Evolutionary conservation across 2,329 filamentous ascomycete genomes (phyloP).

Genomic region (Pyrenochaeta sp.): DNA sequence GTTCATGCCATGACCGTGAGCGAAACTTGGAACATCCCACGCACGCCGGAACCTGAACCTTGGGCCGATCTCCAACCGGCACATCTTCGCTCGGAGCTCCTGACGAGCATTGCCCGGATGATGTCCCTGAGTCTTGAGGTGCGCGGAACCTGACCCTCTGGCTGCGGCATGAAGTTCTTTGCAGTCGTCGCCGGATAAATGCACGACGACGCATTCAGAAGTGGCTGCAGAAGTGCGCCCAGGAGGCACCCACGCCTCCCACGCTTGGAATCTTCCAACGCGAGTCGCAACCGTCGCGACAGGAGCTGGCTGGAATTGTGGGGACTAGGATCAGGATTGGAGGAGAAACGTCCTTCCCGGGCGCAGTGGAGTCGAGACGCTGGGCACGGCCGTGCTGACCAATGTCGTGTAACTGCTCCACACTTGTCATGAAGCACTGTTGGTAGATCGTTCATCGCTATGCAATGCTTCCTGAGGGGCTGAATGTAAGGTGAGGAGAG

Average conservation of each 20-base stretch:
- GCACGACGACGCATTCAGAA: conserved; percentile 17
- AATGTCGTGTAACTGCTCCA: conserved; percentile 13
- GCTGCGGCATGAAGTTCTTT: conserved; percentile 1
- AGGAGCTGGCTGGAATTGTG: conserved; percentile 4
- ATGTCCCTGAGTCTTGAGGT: neutral
- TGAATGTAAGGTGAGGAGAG: conserved; percentile 18
- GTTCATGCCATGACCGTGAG: conserved; percentile 4
- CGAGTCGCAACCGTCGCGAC: conserved; percentile 1
- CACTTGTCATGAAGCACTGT: conserved; percentile 13
- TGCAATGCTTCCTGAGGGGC: conserved; percentile 4
- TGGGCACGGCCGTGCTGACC: conserved; percentile 11
- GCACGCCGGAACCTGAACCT: conserved; percentile 10
- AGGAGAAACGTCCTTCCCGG: conserved; percentile 22
- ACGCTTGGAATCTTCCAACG: conserved; percentile 10
- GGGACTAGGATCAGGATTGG: conserved; percentile 21
- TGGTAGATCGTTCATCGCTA: conserved; percentile 21
- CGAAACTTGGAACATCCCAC: conserved; percentile 10
- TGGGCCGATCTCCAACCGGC: conserved; percentile 18
- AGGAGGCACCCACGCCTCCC: conserved; percentile 7
- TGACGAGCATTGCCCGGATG: conserved; percentile 4
- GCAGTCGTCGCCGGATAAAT: conserved; percentile 25
- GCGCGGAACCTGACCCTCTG: neutral
- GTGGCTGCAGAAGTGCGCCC: conserved; percentile 18
- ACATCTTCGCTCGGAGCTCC: conserved; percentile 9
- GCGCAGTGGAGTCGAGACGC: conserved; percentile 11